Conservation (phyloP, 345 rosid species). For the Erucastrum elatum region DNA sequence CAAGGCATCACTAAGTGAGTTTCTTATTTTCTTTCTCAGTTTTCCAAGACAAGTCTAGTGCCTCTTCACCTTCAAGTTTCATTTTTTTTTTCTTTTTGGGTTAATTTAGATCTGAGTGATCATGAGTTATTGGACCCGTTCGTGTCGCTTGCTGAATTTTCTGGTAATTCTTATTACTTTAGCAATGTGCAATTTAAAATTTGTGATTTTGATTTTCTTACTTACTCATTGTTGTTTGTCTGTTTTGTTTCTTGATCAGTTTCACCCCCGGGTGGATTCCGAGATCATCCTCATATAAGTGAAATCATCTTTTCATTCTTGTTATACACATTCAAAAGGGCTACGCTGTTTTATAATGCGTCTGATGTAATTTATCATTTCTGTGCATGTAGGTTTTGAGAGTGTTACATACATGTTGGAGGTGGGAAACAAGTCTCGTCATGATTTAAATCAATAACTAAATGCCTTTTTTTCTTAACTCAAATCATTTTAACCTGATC, state of each 20-base stretch:
- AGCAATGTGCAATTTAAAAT: neutral
- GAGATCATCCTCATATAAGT: constrained; percentile 97
- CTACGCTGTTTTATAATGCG: neutral
- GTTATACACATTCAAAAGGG: too few species aligned
- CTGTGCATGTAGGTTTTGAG: constrained; percentile 65
- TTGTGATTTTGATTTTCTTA: neutral
- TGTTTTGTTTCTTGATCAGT: constrained; percentile 51
- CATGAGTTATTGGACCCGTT: constrained; percentile 78
- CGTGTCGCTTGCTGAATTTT: constrained; percentile 76
- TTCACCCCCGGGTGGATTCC: constrained; percentile 84
- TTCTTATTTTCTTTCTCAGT: neutral
- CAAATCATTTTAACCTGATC: constrained; percentile 6
- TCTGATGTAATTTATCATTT: constrained; percentile 2
- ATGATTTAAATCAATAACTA: neutral
- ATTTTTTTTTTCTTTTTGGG: too few species aligned
- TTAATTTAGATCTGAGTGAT: constrained; percentile 59
- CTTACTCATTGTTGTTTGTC: neutral
- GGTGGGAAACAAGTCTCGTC: constrained; percentile 44
- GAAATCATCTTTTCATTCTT: constrained; percentile 2
- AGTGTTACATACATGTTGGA: constrained; percentile 90
- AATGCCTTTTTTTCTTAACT: neutral
- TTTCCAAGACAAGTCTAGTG: neutral
- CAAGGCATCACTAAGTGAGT: constrained; percentile 75
- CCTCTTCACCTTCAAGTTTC: constrained; percentile 18
- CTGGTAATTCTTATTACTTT: constrained; percentile 43